Percentiles rank a stretch among this genome's conserved stretches.
Evolutionary conservation across 2,329 filamentous ascomycete genomes (phyloP).

Genomic region (Cladophialophora bantiana): DNA sequence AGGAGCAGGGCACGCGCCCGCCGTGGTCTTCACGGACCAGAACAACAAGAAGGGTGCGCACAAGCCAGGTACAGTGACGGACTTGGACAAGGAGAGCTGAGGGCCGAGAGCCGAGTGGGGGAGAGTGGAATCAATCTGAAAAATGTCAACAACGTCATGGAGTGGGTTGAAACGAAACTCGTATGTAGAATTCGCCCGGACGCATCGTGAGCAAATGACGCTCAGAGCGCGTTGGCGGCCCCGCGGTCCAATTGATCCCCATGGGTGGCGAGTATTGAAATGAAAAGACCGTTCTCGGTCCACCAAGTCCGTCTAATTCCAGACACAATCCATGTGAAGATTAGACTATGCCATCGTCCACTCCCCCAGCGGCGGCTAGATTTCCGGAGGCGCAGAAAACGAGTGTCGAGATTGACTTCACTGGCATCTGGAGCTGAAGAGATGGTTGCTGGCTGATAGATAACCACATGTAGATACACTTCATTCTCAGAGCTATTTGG

Average conservation of each 20-base stretch:
- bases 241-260: background rate
- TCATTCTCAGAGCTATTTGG: background rate
- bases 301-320: no score
- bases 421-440: no score
- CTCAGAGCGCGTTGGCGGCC: background rate
- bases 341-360: no score
- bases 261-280: no score
- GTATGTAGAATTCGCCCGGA: background rate
- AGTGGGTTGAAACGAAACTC: background rate
- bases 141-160: background rate
- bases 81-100: conserved; percentile 32
- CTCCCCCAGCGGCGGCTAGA: no score
- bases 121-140: background rate
- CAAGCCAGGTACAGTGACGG: conserved; percentile 32
- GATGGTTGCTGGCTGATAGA: background rate
- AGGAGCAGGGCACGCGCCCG: conserved; percentile 34
- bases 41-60: conserved; percentile 38
- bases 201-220: background rate
- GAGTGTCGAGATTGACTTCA: no score
- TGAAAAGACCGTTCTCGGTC: no score
- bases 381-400: no score
- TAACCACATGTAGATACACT: background rate
- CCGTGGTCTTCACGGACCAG: conserved; percentile 35
- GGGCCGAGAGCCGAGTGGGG: background rate
- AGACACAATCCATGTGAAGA: no score